These are phyloP conservation scores for Neurospora crassa DNA, from an alignment of 2,329 filamentous ascomycete genomes.

Conservation along the genomic window DNA sequence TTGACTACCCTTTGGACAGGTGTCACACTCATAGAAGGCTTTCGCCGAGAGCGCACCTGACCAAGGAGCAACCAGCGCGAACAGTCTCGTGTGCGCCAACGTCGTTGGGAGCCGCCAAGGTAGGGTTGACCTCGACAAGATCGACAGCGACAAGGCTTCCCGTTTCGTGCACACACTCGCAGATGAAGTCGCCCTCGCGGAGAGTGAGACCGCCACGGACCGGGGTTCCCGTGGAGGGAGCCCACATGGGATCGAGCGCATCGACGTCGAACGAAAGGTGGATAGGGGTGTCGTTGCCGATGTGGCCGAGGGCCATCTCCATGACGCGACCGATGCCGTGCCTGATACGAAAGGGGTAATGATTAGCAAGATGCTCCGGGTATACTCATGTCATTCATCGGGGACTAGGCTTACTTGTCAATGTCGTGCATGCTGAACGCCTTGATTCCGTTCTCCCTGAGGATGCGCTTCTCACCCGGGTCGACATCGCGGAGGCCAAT, in stretches of 20 bases:
- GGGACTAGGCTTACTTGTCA: conserved; percentile 53
- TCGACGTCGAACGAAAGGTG: conserved; percentile 97
- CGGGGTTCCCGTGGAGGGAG: conserved; percentile 89
- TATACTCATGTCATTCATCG: neutral
- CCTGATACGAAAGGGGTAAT: conserved; percentile 30
- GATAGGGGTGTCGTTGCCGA: conserved; percentile 88
- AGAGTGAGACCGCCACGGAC: conserved; percentile 89
- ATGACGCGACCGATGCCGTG: conserved; percentile 92
- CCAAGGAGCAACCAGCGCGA: conserved; percentile 79
- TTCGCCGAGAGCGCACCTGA: conserved; percentile 86
- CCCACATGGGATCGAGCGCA: conserved; percentile 91
- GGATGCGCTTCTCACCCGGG: conserved; percentile 82
- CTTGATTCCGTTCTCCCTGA: conserved; percentile 82
- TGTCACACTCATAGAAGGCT: conserved; percentile 58
- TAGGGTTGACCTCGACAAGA: conserved; percentile 74
- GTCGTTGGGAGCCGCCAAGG: conserved; percentile 49
- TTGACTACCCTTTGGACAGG: neutral
- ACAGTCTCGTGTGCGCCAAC: conserved; percentile 75
- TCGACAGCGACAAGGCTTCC: conserved; percentile 72
- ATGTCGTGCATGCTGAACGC: conserved; percentile 99
- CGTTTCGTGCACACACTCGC: conserved; percentile 74
- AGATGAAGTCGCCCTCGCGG: conserved; percentile 94
- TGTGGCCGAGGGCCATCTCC: conserved; percentile 96
- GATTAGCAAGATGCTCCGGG: neutral
- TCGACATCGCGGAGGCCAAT: conserved; percentile 94